Percentiles rank a stretch among this genome's conserved stretches.
phyloP scores from a whole-genome alignment of 192 early-diverging fungal genomes.

The Phycomyces blakesleeanus region DNA sequence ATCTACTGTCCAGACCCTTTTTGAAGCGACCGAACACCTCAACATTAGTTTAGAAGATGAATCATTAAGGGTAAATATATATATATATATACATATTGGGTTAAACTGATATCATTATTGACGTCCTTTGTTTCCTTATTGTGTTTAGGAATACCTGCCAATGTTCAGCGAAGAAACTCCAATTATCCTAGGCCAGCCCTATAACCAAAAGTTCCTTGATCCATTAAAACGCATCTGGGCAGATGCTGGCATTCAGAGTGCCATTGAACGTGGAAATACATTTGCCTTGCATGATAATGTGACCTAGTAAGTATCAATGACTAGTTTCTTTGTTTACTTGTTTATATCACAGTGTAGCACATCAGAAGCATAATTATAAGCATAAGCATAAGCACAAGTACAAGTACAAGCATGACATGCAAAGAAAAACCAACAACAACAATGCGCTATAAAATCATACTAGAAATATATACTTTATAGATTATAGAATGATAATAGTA shows the following conservation, averaged over 20 bases:
- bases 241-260: conserved; percentile 39
- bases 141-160: neutral
- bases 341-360: no score
- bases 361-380: no score
- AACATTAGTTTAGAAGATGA: neutral
- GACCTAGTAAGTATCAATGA: conserved; percentile 39
- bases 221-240: conserved; percentile 49
- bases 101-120: conserved; percentile 5
- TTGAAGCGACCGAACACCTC: conserved; percentile 35
- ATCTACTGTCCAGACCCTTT: conserved; percentile 44
- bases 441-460: no score
- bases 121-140: neutral
- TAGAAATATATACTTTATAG: no score
- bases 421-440: no score
- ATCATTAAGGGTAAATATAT: neutral
- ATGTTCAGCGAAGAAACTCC: conserved; percentile 38
- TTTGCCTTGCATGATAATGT: conserved; percentile 52
- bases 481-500: no score
- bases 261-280: conserved; percentile 37
- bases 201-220: conserved; percentile 36
- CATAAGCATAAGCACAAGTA: no score
- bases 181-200: conserved; percentile 34
- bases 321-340: no score
- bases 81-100: conserved; percentile 2
- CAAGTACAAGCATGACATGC: no score